Percentiles rank a stretch among this genome's conserved stretches.
These are phyloP conservation scores for Eutypella sp. DNA, from an alignment of 2,329 filamentous ascomycete species.

Conservation along the genomic window DNA sequence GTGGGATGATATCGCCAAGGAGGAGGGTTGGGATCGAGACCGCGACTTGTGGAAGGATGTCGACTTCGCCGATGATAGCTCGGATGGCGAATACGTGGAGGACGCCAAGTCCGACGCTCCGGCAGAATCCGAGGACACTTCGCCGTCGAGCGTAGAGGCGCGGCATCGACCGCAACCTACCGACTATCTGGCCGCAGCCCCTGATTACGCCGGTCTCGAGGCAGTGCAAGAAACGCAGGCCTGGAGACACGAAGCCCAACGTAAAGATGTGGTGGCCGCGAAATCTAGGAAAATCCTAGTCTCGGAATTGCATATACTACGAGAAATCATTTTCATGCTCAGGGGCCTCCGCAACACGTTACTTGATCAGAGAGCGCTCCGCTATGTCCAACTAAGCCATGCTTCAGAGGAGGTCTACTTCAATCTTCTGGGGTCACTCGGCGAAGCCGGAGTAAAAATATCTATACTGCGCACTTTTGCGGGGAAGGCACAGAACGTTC, in stretches of 20 bases:
- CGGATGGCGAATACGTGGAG: conserved; percentile 50
- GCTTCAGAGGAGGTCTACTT: conserved; percentile 46
- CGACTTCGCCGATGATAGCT: conserved; percentile 60
- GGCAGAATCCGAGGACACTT: conserved; percentile 30
- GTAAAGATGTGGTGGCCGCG: conserved; percentile 26
- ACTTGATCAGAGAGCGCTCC: conserved; percentile 46
- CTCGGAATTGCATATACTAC: conserved; percentile 67
- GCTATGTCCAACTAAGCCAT: conserved; percentile 41
- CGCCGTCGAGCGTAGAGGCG: conserved; percentile 27
- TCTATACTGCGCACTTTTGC: conserved; percentile 41
- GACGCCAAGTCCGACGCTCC: conserved; percentile 32
- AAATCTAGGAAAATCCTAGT: conserved; percentile 41
- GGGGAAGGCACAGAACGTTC: conserved; percentile 40
- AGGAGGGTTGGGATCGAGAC: conserved; percentile 68
- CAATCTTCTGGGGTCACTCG: conserved; percentile 41
- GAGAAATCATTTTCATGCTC: conserved; percentile 83
- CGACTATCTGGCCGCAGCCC: conserved; percentile 32
- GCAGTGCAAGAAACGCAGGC: conserved; percentile 38
- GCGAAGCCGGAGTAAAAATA: conserved; percentile 42
- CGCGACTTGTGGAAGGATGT: conserved; percentile 66
- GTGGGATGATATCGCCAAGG: conserved; percentile 74
- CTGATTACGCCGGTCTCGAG: conserved; percentile 31
- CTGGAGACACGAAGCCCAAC: conserved; percentile 33
- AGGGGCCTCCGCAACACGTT: conserved; percentile 70
- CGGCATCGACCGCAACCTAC: conserved; percentile 21